Conservation (phyloP, 768 basidiomycete species). For the Clitopilus passeckerianus region DNA sequence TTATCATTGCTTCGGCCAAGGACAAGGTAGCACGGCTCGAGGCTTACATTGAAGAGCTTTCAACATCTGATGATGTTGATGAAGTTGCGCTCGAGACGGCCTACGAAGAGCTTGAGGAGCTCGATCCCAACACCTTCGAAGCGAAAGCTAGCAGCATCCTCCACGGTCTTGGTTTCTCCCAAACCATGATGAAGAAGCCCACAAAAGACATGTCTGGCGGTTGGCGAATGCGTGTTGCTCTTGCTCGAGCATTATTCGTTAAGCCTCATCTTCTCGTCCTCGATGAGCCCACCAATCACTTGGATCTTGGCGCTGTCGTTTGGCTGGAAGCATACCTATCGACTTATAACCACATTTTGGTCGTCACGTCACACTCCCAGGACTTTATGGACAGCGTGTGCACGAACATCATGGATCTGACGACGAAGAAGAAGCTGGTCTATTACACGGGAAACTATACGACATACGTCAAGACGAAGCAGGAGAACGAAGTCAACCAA, state of each 20-base stretch:
- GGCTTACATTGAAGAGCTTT: conserved; percentile 89
- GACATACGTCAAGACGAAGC: conserved; percentile 93
- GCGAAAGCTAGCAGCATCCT: conserved; percentile 93
- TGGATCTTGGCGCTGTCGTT: conserved; percentile 96
- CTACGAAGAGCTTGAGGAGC: conserved; percentile 95
- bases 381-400: conserved; percentile 99
- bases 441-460: conserved; percentile 97
- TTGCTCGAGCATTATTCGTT: conserved; percentile 92
- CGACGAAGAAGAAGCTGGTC: conserved; percentile 83
- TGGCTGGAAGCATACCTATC: conserved; percentile 98
- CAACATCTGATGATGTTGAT: conserved; percentile 84
- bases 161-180: conserved; percentile 93
- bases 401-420: conserved; percentile 97
- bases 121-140: conserved; percentile 95
- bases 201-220: conserved; percentile 99
- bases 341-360: conserved; percentile 97
- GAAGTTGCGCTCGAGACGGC: conserved; percentile 82
- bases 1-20: conserved; percentile 88
- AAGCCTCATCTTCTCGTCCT: conserved; percentile 94
- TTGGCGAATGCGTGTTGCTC: conserved; percentile 98
- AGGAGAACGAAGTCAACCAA: conserved; percentile 98
- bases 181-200: conserved; percentile 90
- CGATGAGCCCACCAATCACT: conserved; percentile 90
- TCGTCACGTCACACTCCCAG: conserved; percentile 97
- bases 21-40: conserved; percentile 93